Conservation (phyloP, 495 filamentous ascomycete species). For the Neurospora sp. region DNA sequence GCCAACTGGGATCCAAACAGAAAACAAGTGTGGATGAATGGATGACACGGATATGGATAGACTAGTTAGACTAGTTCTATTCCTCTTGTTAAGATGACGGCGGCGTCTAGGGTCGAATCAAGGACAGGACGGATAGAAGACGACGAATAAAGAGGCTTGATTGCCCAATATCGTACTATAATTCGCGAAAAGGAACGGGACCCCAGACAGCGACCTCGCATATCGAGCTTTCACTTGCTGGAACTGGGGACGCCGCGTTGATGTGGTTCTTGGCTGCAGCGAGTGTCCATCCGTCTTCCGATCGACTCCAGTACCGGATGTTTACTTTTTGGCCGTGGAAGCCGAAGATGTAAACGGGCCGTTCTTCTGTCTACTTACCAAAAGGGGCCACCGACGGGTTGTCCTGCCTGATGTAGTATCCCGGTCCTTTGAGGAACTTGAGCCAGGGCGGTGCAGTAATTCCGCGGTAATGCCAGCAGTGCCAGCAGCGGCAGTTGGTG, state of each 20-base stretch:
- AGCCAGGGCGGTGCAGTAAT: background rate
- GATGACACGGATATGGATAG: background rate
- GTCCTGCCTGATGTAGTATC: background rate
- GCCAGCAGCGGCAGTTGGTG: background rate
- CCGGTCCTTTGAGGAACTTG: background rate
- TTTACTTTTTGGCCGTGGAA: constrained; percentile 3
- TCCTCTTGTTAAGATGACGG: background rate
- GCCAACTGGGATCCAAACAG: background rate
- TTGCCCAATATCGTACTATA: background rate
- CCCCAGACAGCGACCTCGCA: background rate
- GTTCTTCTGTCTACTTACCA: background rate
- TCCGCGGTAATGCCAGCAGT: background rate
- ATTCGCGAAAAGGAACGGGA: background rate
- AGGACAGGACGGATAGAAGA: background rate
- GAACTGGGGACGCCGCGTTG: background rate
- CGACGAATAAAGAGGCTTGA: background rate
- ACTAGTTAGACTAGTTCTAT: background rate
- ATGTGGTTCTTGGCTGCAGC: background rate
- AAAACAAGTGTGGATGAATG: background rate
- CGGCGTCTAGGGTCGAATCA: background rate
- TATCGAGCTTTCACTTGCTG: background rate
- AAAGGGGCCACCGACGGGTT: background rate
- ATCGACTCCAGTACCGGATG: background rate
- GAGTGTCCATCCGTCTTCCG: background rate
- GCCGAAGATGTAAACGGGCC: constrained; percentile 1